These are phyloP conservation scores for Pythium vanterpoolii DNA, from an alignment of 352 stramenopile genomes.

Conservation along the genomic window DNA sequence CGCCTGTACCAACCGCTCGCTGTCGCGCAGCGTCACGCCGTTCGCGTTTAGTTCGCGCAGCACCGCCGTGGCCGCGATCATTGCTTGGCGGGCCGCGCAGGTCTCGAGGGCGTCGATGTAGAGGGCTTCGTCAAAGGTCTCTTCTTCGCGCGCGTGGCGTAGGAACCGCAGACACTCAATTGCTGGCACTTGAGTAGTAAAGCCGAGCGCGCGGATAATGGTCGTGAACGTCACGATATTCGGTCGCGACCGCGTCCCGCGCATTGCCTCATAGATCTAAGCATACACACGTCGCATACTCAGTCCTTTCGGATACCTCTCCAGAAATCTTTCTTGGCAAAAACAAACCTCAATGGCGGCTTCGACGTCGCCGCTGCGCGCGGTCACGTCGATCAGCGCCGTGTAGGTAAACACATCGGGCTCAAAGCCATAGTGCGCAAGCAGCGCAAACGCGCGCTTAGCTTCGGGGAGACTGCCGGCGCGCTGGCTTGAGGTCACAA, in stretches of 20 bases:
- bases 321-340: background rate
- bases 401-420: constrained; percentile 83
- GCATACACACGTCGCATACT: background rate
- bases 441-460: constrained; percentile 53
- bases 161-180: constrained; percentile 48
- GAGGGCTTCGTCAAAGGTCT: constrained; percentile 60
- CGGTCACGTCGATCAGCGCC: constrained; percentile 73
- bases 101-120: constrained; percentile 57
- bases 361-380: constrained; percentile 40
- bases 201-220: background rate
- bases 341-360: constrained; percentile 55
- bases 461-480: constrained; percentile 54
- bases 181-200: constrained; percentile 16
- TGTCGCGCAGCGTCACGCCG: constrained; percentile 35
- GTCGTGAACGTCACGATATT: constrained; percentile 76
- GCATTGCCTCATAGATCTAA: constrained; percentile 66
- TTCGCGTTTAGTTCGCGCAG: constrained; percentile 32
- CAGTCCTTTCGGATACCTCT: too few relatives aligned
- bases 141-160: constrained; percentile 37
- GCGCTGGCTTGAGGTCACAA: constrained; percentile 72
- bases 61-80: constrained; percentile 29
- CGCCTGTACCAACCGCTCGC: constrained; percentile 43
- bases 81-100: constrained; percentile 41
- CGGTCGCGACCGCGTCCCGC: constrained; percentile 45
- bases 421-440: constrained; percentile 45